phyloP scores from a whole-genome alignment of 768 basidiomycete species.

The Leccinum disarticulatum region DNA sequence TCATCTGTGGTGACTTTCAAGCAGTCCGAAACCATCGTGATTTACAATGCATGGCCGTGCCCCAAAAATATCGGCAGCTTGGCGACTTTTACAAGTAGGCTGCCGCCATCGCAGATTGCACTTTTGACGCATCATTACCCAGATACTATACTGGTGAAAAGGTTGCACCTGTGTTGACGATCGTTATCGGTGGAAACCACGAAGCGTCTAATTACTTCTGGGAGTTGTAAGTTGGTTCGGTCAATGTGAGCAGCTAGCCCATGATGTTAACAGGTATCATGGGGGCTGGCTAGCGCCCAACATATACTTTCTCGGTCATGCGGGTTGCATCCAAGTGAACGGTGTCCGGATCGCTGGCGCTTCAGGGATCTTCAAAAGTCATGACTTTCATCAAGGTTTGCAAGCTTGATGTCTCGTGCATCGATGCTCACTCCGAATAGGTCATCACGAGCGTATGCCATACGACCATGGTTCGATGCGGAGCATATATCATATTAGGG shows the following conservation, averaged over 20 bases:
- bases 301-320: slow-evolving; percentile 93
- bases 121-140: slow-evolving; percentile 3
- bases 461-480: slow-evolving; percentile 71
- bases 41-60: slow-evolving; percentile 88
- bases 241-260: neutral
- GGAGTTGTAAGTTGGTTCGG: slow-evolving; percentile 68
- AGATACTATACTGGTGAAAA: slow-evolving; percentile 88
- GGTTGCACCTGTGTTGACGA: slow-evolving; percentile 81
- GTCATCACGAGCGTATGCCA: slow-evolving; percentile 80
- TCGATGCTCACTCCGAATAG: slow-evolving; percentile 35
- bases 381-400: slow-evolving; percentile 71
- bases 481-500: slow-evolving; percentile 88
- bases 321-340: slow-evolving; percentile 85
- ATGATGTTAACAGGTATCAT: slow-evolving; percentile 63
- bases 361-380: slow-evolving; percentile 85
- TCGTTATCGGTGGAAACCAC: slow-evolving; percentile 97
- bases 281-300: slow-evolving; percentile 97
- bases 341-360: slow-evolving; percentile 87
- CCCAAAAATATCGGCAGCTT: slow-evolving; percentile 80
- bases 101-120: neutral
- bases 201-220: slow-evolving; percentile 96
- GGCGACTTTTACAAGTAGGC: slow-evolving; percentile 80
- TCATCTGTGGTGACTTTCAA: slow-evolving; percentile 97
- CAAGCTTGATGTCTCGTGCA: slow-evolving; percentile 1
- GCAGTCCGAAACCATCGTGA: slow-evolving; percentile 86